Conservation (phyloP, 139 green algal species). For the Micractinium conductrix region DNA sequence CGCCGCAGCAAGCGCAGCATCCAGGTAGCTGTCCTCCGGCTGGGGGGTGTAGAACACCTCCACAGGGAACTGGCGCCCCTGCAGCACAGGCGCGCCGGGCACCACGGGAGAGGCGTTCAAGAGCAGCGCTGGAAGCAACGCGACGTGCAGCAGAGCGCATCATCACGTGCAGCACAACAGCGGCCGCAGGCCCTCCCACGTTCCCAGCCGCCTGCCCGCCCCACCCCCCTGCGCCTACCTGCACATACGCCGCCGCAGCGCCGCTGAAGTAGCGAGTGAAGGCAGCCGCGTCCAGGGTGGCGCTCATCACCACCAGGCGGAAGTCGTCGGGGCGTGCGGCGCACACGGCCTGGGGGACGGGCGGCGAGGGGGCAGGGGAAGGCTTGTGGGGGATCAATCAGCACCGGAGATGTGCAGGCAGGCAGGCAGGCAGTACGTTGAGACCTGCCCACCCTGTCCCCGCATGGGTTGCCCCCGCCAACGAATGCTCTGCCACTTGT, state of each 20-base stretch:
- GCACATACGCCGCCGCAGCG: slow-evolving; percentile 65
- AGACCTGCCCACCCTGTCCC: no score
- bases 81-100: no score
- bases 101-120: no score
- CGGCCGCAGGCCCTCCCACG: no score
- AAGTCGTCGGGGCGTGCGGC: slow-evolving; percentile 28
- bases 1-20: slow-evolving; percentile 79
- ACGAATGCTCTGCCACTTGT: no score
- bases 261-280: slow-evolving; percentile 86
- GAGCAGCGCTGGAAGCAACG: no score
- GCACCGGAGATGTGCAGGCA: not conserved
- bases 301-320: slow-evolving; percentile 93
- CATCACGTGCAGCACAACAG: no score
- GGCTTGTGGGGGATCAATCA: not conserved
- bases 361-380: not conserved
- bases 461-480: not conserved
- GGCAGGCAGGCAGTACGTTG: not conserved
- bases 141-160: no score
- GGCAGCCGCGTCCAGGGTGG: slow-evolving; percentile 88
- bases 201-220: no score
- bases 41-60: slow-evolving; percentile 74
- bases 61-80: slow-evolving; percentile 83
- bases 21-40: slow-evolving; percentile 91
- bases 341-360: slow-evolving; percentile 44
- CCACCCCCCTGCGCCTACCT: slow-evolving; percentile 34